Percentiles rank a stretch among this genome's conserved stretches.
Evolutionary conservation across 371 early-diverging fungal genomes (phyloP).

Genomic region (Mortierella polycephala): DNA sequence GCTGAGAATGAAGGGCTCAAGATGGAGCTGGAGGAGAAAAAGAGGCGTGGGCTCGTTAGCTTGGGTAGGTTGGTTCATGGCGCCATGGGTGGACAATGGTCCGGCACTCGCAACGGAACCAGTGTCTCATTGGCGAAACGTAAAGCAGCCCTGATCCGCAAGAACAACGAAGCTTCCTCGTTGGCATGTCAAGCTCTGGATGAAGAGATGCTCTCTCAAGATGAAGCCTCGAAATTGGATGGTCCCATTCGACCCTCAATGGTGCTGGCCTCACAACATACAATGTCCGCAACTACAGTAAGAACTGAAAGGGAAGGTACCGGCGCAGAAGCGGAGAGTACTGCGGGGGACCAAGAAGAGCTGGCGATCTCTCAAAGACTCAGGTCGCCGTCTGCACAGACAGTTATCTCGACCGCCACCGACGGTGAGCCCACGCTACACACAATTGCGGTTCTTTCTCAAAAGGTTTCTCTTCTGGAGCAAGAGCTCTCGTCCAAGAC

Average conservation of each 20-base stretch:
- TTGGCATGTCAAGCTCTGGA: conserved; percentile 17
- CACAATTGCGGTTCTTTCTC: conserved; percentile 42
- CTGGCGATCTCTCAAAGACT: conserved; percentile 12
- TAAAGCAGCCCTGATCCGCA: conserved; percentile 18
- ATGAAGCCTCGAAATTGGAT: conserved; percentile 9
- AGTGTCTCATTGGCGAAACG: conserved; percentile 26
- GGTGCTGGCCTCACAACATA: conserved; percentile 21
- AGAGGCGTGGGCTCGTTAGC: conserved; percentile 45
- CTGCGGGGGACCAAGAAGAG: not conserved
- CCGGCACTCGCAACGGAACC: conserved; percentile 36
- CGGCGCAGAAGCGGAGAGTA: not conserved
- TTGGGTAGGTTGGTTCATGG: conserved; percentile 45
- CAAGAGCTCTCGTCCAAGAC: conserved; percentile 49
- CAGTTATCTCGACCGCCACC: conserved; percentile 17
- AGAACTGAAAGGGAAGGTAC: not conserved
- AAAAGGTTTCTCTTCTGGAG: conserved; percentile 47
- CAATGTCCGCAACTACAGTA: not conserved
- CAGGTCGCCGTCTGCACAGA: conserved; percentile 24
- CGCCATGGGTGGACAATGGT: conserved; percentile 51
- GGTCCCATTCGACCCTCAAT: conserved; percentile 30
- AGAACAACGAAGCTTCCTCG: conserved; percentile 15
- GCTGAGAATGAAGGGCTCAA: conserved; percentile 55
- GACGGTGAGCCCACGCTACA: conserved; percentile 44
- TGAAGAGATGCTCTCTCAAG: conserved; percentile 23
- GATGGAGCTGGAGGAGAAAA: conserved; percentile 51